phyloP scores from a whole-genome alignment of 2,329 filamentous ascomycete genomes.

The Epichloe hybrida region DNA sequence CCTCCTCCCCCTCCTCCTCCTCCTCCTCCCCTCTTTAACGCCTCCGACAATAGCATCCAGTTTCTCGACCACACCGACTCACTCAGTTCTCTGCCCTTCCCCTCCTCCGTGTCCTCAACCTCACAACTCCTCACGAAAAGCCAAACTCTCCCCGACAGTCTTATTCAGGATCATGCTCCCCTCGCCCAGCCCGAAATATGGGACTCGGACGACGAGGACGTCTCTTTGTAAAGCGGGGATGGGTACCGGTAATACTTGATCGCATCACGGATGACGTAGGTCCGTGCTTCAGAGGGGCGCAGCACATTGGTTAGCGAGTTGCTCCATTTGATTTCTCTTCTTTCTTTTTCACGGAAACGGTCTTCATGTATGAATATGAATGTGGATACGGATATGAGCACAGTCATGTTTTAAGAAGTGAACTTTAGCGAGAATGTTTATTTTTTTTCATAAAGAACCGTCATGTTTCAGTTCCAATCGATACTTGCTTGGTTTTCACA shows the following conservation, averaged over 20 bases:
- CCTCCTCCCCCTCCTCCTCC: slow-evolving; percentile 1
- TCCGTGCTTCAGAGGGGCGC: too few relatives aligned
- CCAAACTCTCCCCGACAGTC: slow-evolving; percentile 37
- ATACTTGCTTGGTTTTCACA: too few relatives aligned
- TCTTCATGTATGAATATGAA: too few relatives aligned
- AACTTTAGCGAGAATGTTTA: too few relatives aligned
- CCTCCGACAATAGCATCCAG: slow-evolving; percentile 13
- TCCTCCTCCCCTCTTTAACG: slow-evolving; percentile 8
- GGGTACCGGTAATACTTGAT: too few relatives aligned
- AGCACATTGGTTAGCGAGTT: background rate
- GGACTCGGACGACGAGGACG: slow-evolving; percentile 23
- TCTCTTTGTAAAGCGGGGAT: slow-evolving; percentile 6
- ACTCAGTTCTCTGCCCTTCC: slow-evolving; percentile 6
- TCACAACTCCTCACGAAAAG: slow-evolving; percentile 38
- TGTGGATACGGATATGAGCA: too few relatives aligned
- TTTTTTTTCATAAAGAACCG: too few relatives aligned
- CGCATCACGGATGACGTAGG: too few relatives aligned
- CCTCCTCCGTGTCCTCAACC: slow-evolving; percentile 10
- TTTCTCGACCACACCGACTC: slow-evolving; percentile 15
- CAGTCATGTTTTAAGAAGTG: too few relatives aligned
- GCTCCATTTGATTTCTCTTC: too few relatives aligned
- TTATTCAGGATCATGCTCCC: slow-evolving; percentile 23
- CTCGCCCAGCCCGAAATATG: slow-evolving; percentile 20
- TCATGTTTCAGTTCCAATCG: too few relatives aligned
- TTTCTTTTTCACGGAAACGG: too few relatives aligned